Evolutionary conservation across 73 alveolate genomes (phyloP).

Genomic region (Paramecium bursaria): DNA sequence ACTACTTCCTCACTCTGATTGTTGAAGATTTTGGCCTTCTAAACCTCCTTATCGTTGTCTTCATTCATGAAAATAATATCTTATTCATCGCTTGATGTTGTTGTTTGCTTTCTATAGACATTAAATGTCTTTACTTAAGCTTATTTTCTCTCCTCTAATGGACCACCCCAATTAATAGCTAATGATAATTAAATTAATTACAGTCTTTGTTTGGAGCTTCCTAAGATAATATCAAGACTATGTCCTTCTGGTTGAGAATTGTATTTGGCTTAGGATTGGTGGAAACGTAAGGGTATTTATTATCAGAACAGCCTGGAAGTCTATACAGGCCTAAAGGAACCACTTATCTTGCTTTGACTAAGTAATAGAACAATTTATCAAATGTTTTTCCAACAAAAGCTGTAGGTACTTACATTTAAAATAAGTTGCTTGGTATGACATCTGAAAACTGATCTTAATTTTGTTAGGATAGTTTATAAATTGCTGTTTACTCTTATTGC

Average conservation of each 20-base stretch:
- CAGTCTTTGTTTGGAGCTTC: constrained; percentile 74
- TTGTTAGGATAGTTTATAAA: constrained; percentile 34
- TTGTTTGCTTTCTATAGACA: constrained; percentile 5
- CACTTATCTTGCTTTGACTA: constrained; percentile 71
- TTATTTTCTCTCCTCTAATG: constrained; percentile 35
- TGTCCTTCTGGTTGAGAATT: constrained; percentile 81
- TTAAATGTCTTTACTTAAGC: neutral
- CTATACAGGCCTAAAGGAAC: constrained; percentile 84
- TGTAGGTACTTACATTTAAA: constrained; percentile 74
- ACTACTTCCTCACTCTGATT: constrained; percentile 53
- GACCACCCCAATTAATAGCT: constrained; percentile 68
- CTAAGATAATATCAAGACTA: constrained; percentile 86
- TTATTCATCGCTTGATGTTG: constrained; percentile 57
- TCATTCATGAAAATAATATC: constrained; percentile 58
- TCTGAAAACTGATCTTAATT: constrained; percentile 36
- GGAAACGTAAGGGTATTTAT: constrained; percentile 87
- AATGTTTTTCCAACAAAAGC: constrained; percentile 70
- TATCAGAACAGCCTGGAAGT: constrained; percentile 70
- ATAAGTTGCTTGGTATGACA: constrained; percentile 74
- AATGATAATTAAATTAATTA: neutral
- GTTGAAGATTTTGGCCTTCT: constrained; percentile 22
- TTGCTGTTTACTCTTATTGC: neutral
- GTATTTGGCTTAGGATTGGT: constrained; percentile 92
- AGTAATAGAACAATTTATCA: constrained; percentile 72
- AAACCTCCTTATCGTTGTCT: constrained; percentile 49